Evolutionary conservation across 1,284 basidiomycete species (phyloP).

Genomic region (Pseudozyma thailandica): DNA sequence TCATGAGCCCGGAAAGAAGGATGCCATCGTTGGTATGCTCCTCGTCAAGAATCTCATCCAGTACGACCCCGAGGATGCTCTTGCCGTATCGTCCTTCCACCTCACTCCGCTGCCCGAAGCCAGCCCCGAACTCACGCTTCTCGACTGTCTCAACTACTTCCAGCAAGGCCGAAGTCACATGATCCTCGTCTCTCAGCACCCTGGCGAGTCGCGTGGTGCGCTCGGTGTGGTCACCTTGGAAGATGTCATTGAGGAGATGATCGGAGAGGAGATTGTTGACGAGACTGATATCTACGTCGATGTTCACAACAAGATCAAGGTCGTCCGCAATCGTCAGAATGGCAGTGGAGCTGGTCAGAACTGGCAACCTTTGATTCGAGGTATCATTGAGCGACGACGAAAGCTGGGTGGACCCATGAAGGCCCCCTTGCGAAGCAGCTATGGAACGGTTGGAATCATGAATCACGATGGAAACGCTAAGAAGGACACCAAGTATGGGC

Average conservation of each 20-base stretch:
- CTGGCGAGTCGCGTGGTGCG: slow-evolving; percentile 82
- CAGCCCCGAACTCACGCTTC: slow-evolving; percentile 78
- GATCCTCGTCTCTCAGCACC: slow-evolving; percentile 83
- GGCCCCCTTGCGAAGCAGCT: slow-evolving; percentile 55
- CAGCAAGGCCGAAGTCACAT: slow-evolving; percentile 96
- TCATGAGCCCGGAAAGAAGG: slow-evolving; percentile 79
- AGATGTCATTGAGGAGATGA: slow-evolving; percentile 74
- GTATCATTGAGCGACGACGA: slow-evolving; percentile 66
- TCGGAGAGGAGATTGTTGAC: slow-evolving; percentile 66
- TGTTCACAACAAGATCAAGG: slow-evolving; percentile 63
- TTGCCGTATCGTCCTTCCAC: slow-evolving; percentile 75
- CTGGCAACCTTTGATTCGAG: slow-evolving; percentile 66
- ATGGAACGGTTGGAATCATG: slow-evolving; percentile 50
- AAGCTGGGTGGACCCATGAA: slow-evolving; percentile 58
- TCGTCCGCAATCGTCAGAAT: slow-evolving; percentile 44
- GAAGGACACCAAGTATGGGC: slow-evolving; percentile 42
- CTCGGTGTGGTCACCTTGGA: slow-evolving; percentile 70
- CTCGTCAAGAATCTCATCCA: slow-evolving; percentile 80
- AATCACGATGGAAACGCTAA: slow-evolving; percentile 13
- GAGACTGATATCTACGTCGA: slow-evolving; percentile 67
- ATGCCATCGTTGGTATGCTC: slow-evolving; percentile 86
- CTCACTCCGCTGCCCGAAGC: slow-evolving; percentile 87
- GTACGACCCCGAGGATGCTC: slow-evolving; percentile 85
- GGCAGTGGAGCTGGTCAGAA: slow-evolving; percentile 37
- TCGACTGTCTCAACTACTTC: slow-evolving; percentile 70